Evolutionary conservation across 2,329 filamentous ascomycete species (phyloP), one percentile per base, ranked within the genome.

Genomic region (Parasarocladium wereldwijsianum): DNA sequence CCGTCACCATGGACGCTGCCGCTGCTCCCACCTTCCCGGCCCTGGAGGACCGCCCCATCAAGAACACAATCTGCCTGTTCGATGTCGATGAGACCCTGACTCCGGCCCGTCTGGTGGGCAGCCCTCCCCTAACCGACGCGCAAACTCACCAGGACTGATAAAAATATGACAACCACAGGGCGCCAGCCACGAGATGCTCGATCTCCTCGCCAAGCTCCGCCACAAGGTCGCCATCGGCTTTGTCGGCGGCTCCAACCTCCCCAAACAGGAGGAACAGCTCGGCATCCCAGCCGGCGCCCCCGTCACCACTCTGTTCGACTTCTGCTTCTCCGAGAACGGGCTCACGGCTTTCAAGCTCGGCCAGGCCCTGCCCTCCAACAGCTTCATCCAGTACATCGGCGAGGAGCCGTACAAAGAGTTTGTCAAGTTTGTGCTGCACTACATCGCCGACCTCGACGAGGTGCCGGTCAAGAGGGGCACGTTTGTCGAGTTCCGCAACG

Each of bases 241-340:
- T 60, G 86, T 96, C 37, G 90, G 90, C 47, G 90, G 90, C 51
- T 90, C 81, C 45, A 80, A 96, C 65, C 71, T 93, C 38, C 61
- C 56, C 52, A 96, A 98, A 65, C 90, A 96, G 60, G 84, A 96
- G 58, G 90, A 96, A 58, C 87, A 96, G 62, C 71, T 96, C 37
- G 85, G 85, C 51, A 67, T 45, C 32, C 51, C 71, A 4, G 52
- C 69, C 16, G 60, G 67, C 34, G 54, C 58, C 17, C 66, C 77
- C 42, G 87, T 96, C 37, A 85, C 76, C 31, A 64, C 72, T 37
- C 75, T 96, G 46, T 98, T 98, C 64, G 90, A 98, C 65, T 98
- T 83, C 62, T 90, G 80, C 70, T 98, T 98, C 62, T 66, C 85
- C 35, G 90, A 98, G 64, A 98, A 98, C 60, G 90, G 90, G 8